A percentile compares a stretch with the other conserved stretches of the same genome.
These are phyloP conservation scores for Prunus davidiana DNA, from an alignment of 306 rosid genomes.

Conservation along the genomic window DNA sequence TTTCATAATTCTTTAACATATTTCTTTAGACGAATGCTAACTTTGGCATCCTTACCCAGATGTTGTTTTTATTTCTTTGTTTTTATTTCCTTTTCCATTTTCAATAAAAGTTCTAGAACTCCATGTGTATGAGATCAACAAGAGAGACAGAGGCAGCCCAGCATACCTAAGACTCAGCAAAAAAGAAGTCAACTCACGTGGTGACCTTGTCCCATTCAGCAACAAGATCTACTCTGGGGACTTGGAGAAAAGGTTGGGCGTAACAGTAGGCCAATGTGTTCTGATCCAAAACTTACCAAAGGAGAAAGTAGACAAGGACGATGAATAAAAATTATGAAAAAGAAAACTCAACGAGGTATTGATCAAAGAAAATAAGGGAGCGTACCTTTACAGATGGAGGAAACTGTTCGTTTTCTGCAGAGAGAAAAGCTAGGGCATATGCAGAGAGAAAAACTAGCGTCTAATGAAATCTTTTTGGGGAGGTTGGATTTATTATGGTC, in stretches of 20 bases:
- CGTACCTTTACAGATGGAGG: too few species aligned
- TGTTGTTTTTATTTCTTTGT: not conserved
- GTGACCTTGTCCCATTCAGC: slow-evolving; percentile 83
- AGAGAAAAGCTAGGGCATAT: too few species aligned
- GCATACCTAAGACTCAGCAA: slow-evolving; percentile 64
- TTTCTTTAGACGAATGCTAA: too few species aligned
- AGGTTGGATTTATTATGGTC: too few species aligned
- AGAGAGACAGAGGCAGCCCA: slow-evolving; percentile 78
- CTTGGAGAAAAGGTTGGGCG: slow-evolving; percentile 69
- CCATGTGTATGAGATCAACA: slow-evolving; percentile 70
- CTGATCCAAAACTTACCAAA: slow-evolving; percentile 37
- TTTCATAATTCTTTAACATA: too few species aligned
- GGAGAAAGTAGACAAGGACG: slow-evolving; percentile 71
- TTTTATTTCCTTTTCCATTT: not conserved
- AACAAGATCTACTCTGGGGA: slow-evolving; percentile 85
- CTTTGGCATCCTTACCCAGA: too few species aligned
- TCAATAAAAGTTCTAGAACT: slow-evolving; percentile 70
- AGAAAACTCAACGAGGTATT: too few species aligned
- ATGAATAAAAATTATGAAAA: not conserved
- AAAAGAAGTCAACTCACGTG: slow-evolving; percentile 46
- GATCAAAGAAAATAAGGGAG: too few species aligned
- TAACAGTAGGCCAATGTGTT: slow-evolving; percentile 62
- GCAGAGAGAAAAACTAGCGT: too few species aligned
- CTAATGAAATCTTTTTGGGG: too few species aligned
- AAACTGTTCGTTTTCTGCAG: too few species aligned